Percentiles rank a stretch among this genome's conserved stretches.
Conservation (phyloP, 2,329 filamentous ascomycete species). For the Phaeomoniella chlamydospora region DNA sequence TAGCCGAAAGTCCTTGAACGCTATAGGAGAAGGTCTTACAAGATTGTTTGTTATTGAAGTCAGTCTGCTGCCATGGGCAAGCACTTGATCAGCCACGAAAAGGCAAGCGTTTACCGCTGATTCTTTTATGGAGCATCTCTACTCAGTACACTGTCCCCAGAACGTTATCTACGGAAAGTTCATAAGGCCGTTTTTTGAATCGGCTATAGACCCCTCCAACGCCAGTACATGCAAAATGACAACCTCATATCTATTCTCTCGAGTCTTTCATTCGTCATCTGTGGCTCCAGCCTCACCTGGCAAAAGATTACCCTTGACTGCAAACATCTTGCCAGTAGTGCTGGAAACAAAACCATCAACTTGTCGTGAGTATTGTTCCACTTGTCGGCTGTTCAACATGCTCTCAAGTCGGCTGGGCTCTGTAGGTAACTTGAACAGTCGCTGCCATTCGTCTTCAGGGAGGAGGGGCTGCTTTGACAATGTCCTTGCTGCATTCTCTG, state of each 20-base stretch:
- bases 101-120: too few species aligned
- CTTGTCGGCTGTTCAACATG: conserved; percentile 88
- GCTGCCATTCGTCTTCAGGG: conserved; percentile 96
- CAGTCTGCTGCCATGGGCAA: too few species aligned
- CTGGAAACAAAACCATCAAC: conserved; percentile 90
- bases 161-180: background rate
- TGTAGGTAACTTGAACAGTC: conserved; percentile 91
- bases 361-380: conserved; percentile 95
- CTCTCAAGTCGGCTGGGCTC: conserved; percentile 88
- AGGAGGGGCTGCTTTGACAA: conserved; percentile 79
- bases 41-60: too few species aligned
- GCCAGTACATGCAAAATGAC: background rate
- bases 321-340: conserved; percentile 95
- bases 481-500: conserved; percentile 74
- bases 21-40: too few species aligned
- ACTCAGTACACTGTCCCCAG: too few species aligned
- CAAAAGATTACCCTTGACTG: conserved; percentile 58
- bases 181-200: background rate
- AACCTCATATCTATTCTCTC: background rate
- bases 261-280: conserved; percentile 7
- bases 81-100: too few species aligned
- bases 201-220: background rate
- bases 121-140: too few species aligned
- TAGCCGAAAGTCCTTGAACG: too few species aligned
- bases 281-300: conserved; percentile 33